phyloP scores from a whole-genome alignment of 2,329 filamentous ascomycete genomes.

The Botryotinia globosa region DNA sequence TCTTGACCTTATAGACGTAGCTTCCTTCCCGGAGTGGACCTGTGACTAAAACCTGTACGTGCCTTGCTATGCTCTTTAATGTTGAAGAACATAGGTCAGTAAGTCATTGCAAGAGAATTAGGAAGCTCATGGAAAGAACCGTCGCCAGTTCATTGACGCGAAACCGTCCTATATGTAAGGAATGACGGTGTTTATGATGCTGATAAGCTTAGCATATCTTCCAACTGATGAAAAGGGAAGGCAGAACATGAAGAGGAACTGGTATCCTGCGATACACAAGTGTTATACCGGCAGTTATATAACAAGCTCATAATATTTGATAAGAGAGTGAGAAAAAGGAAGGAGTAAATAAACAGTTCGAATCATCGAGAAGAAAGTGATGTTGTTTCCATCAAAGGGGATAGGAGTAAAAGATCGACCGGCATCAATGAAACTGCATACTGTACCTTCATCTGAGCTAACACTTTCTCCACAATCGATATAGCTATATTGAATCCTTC shows the following conservation, averaged over 20 bases:
- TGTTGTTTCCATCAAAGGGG: neutral
- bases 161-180: too few species aligned
- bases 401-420: neutral
- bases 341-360: neutral
- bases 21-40: neutral
- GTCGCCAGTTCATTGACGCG: rapidly evolving
- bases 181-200: neutral
- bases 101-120: neutral
- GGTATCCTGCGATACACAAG: neutral
- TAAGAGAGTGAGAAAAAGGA: neutral
- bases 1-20: neutral
- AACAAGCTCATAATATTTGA: neutral
- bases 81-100: neutral
- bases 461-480: neutral
- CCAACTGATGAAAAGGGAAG: neutral
- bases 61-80: neutral
- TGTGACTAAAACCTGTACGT: neutral
- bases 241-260: neutral
- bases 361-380: neutral
- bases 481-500: neutral
- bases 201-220: neutral
- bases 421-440: neutral
- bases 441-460: neutral
- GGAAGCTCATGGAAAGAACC: neutral
- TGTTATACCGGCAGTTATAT: neutral